Base-by-base conservation (phyloP, 495 filamentous ascomycete genomes). In the Penicillium bovifimosum region DNA sequence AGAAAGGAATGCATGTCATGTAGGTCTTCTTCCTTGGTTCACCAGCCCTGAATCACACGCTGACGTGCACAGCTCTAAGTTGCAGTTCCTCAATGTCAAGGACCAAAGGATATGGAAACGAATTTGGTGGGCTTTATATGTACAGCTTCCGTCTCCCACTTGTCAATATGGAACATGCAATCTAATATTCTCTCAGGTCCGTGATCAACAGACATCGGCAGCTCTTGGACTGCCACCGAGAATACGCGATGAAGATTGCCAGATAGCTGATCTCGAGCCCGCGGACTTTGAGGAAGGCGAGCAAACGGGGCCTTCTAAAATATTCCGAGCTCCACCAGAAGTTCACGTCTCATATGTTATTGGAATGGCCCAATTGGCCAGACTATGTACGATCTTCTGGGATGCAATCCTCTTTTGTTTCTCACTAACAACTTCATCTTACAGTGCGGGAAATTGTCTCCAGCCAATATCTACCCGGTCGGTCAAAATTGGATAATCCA, bases 71-170 rank as follows among this genome's bases (percentile, higher is more conserved):
- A 70, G 71, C 61, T 69, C 70, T 1, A 71, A 72, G 44, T 56
- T 74, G 36, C 64, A 67, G 9, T 67, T 69, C 38, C 47, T 70
- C 27, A 57, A 59, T 14, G 11, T 60, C 7, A 58, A 56, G 10
- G 66, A 71, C 17, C 60, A 65, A 36, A 69, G 58, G 46, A 33
- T 77, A 4, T 66, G 73, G 58, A 76, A 75, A 48, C 47, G 73
- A 17, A 75, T 78, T 9, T 78, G 74, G 72, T 78, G 75, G 75
- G 69, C 72, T 52, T 47, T 75, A 41, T 77, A 76, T 59, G 73
- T 75, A 54, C 39, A 62, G 55, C 5, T 31, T 9, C 20, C 9
- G 5, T 16, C 7, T 27, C 16, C 9, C 13, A 3, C 1, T 26
- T 6, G 14, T 27, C 11, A 10, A 26, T 13, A 9, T 18, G 29